Evolutionary conservation across 352 stramenopile genomes (phyloP), one percentile per base, ranked within the genome.

Genomic region (Lagenidium giganteum): DNA sequence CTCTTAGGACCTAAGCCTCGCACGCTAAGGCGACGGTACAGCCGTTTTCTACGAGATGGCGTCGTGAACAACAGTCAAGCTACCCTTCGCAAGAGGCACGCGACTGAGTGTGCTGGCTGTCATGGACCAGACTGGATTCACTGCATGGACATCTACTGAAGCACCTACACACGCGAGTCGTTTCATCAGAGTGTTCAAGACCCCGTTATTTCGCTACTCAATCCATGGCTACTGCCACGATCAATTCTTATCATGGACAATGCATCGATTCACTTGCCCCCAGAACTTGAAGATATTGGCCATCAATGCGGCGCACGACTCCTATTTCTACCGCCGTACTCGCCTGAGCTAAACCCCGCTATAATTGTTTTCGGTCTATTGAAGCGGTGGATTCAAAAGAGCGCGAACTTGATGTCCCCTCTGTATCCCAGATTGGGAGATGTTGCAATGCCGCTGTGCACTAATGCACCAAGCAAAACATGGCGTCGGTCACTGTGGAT

Each of bases 271-370:
- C 67, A 97, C 18, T 92, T 98, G 46, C 98, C 97, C 62, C 71
- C 84, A 17, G 89, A 92, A 42, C 81, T 98, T 50, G 57, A 85
- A 16, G 87, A 96, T 44, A 93, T 96, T 42, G 91, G 97, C 32
- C 95, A 85, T 60, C 95, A 96, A 34, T 97, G 88, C 46, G 52
- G 38, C 4, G 47, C 47, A 21, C 12, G 23, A 14, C 9, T 54
- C 1, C 22, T 55, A 2, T 54, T 47, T 29, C 29, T 61, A 1
- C 38, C 51, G 2, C 51, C 39, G n/a, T 51, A 61, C 20, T 29
- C 16, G n/a, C 51, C 51, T 4, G 38, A 61, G 1, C 39, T 61
- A 1, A 61, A 61, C 25, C 39, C 44, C 3, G 51, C 54, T 33
- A 45, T 55, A 33, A 12, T 54, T 14, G 23, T 9, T 5, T 61